Conservation (phyloP, 805 yeast genomes). For the Schwanniomyces vanrijiae region DNA sequence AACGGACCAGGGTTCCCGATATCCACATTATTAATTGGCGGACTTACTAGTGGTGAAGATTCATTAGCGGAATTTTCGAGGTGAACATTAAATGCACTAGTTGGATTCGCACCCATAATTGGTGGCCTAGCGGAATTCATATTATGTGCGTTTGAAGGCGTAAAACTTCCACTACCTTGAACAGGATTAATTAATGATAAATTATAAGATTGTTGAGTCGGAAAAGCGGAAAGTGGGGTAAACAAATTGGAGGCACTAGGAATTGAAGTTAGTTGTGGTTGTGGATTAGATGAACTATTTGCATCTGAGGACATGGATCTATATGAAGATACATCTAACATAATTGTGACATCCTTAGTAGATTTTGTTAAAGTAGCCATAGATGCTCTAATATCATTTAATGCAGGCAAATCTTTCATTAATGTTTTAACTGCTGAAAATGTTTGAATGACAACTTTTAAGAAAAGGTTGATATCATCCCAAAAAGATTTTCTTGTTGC, state of each 20-base stretch:
- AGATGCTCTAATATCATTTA: slow-evolving; percentile 77
- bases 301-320: slow-evolving; percentile 28
- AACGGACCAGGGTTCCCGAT: slow-evolving; percentile 2
- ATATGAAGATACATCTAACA: slow-evolving; percentile 56
- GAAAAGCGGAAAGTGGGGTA: slow-evolving; percentile 29
- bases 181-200: slow-evolving; percentile 6
- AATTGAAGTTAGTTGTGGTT: slow-evolving; percentile 26
- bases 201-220: slow-evolving; percentile 12
- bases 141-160: slow-evolving; percentile 24
- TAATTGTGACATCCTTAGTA: slow-evolving; percentile 88
- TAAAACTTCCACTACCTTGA: slow-evolving; percentile 5
- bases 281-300: slow-evolving; percentile 9
- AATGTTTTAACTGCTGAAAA: slow-evolving; percentile 81
- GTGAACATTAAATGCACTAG: background rate
- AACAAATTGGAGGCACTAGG: slow-evolving; percentile 35
- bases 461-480: slow-evolving; percentile 80
- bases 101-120: slow-evolving; percentile 10
- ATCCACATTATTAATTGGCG: background rate
- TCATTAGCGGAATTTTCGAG: slow-evolving; percentile 1
- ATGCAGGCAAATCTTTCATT: slow-evolving; percentile 75
- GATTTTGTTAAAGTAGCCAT: slow-evolving; percentile 82
- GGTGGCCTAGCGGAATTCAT: slow-evolving; percentile 27
- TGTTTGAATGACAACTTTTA: slow-evolving; percentile 81
- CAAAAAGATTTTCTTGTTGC: slow-evolving; percentile 66
- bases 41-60: slow-evolving; percentile 2